These are phyloP conservation scores for Strigomonas culicis DNA, from an alignment of 208 protist genomes.

Conservation along the genomic window DNA sequence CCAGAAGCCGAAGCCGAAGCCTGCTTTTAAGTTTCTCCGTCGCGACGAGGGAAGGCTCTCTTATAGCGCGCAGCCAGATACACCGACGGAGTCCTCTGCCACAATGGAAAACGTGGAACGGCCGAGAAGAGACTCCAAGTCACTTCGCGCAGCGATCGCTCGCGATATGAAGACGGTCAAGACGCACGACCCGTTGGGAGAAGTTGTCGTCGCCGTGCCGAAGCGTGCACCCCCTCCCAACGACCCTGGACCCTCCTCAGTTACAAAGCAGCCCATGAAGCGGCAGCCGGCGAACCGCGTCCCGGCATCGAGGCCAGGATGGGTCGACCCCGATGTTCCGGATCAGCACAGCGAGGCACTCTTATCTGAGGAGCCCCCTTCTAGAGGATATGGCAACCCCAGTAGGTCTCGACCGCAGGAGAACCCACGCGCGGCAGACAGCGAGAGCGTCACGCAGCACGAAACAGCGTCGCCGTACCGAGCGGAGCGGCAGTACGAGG, in stretches of 20 bases:
- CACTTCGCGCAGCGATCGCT: constrained; percentile 80
- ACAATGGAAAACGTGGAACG: neutral
- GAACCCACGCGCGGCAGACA: too few species aligned
- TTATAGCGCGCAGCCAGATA: constrained; percentile 37
- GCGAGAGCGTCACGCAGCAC: too few species aligned
- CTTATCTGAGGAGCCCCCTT: too few species aligned
- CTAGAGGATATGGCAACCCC: too few species aligned
- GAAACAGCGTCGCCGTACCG: too few species aligned
- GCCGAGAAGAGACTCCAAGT: constrained; percentile 48
- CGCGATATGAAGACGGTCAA: constrained; percentile 79
- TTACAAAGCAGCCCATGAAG: constrained; percentile 4
- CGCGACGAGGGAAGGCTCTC: constrained; percentile 82
- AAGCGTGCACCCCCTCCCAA: constrained; percentile 61
- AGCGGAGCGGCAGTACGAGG: neutral
- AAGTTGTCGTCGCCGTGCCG: constrained; percentile 81
- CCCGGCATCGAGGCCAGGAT: constrained; percentile 46
- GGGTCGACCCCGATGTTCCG: too few species aligned
- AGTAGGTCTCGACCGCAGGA: too few species aligned
- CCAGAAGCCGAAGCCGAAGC: constrained; percentile 70
- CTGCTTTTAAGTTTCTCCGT: constrained; percentile 78
- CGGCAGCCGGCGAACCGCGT: constrained; percentile 11
- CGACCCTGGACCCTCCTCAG: neutral
- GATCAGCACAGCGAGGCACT: neutral
- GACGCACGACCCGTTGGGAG: constrained; percentile 69
- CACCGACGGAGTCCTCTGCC: constrained; percentile 14